Percentiles rank a stretch among this genome's conserved stretches.
phyloP scores from a whole-genome alignment of 192 early-diverging fungal species.

The Piromyces sp. region DNA sequence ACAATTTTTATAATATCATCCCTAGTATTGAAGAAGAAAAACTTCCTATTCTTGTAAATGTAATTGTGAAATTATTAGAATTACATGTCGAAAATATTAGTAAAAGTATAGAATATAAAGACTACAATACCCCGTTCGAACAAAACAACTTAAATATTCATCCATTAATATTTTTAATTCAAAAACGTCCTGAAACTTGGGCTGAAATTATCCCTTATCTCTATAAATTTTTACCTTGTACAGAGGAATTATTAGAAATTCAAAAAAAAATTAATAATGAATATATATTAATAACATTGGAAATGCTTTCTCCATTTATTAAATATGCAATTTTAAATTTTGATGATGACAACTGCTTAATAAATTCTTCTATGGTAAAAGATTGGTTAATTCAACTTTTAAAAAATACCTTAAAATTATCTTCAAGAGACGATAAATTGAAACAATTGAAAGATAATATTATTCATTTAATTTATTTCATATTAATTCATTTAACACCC shows the following conservation, averaged over 20 bases:
- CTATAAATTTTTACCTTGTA: neutral
- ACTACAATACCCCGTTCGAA: neutral
- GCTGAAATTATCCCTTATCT: neutral
- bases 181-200: neutral
- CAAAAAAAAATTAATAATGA: neutral
- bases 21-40: neutral
- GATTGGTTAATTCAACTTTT: neutral
- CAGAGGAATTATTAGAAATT: neutral
- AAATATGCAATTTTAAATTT: neutral
- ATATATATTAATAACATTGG: neutral
- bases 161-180: neutral
- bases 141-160: neutral
- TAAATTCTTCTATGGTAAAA: neutral
- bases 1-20: neutral
- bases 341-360: neutral
- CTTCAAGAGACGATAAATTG: neutral
- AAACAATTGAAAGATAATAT: neutral
- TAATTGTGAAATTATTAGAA: neutral
- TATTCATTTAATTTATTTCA: neutral
- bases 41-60: neutral
- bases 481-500: neutral
- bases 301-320: neutral
- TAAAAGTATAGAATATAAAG: neutral
- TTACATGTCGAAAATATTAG: neutral
- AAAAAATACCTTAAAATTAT: neutral